Conservation (phyloP, 179 eudicot genomes). For the Spergularia azorica region DNA sequence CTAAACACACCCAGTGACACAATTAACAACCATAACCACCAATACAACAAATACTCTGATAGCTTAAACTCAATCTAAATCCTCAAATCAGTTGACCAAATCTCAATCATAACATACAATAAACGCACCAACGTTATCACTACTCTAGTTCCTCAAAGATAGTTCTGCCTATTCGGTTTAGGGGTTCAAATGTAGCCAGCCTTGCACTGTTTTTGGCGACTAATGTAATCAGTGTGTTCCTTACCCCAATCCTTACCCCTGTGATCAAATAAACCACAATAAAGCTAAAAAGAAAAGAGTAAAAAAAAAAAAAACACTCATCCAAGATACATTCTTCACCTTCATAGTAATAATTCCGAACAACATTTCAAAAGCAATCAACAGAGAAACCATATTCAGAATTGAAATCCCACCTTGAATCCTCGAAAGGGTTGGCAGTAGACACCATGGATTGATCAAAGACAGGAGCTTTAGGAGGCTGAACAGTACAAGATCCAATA, state of each 20-base stretch:
- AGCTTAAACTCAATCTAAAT: background rate
- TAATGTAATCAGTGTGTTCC: too few relatives aligned
- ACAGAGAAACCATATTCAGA: background rate
- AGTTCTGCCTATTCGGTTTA: background rate
- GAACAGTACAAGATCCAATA: slow-evolving; percentile 20
- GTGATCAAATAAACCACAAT: background rate
- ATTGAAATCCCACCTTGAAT: slow-evolving; percentile 32
- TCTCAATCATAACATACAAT: background rate
- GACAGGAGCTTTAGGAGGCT: slow-evolving; percentile 25
- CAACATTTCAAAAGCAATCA: background rate
- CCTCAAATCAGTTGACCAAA: background rate
- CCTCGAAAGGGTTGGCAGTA: slow-evolving; percentile 23
- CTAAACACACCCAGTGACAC: slow-evolving; percentile 24
- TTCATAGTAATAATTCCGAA: background rate
- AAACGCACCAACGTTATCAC: background rate
- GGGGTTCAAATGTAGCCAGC: background rate
- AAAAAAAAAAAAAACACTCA: background rate
- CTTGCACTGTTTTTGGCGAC: too few relatives aligned
- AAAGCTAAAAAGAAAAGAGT: background rate
- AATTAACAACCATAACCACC: slow-evolving; percentile 16
- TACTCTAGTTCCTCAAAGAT: background rate
- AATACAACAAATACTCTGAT: background rate
- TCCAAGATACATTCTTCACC: background rate
- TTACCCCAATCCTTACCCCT: background rate
- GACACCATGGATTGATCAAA: slow-evolving; percentile 34